Base-by-base conservation (phyloP, 2,329 filamentous ascomycete species). In the Chalara sp. region DNA sequence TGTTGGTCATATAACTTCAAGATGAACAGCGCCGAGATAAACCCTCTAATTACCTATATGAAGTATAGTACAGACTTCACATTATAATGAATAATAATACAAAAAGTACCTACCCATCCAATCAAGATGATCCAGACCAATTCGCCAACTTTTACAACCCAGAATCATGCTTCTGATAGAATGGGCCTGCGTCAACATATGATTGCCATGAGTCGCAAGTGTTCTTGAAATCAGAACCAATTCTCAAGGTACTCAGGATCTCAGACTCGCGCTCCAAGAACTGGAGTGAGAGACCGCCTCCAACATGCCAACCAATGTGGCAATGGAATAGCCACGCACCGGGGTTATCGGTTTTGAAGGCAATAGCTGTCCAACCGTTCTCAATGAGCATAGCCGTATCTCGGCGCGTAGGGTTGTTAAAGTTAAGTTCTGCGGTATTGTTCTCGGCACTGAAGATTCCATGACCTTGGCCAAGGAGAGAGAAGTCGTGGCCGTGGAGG, bases 391-490 rank as follows among this genome's bases (percentile, higher is more conserved):
- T 68, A 6, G 73, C 72, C 1, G 72, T 70, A 56, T 79, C 75
- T 30, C 76, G 69, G 4, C 76, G 70, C 29, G 71, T 67, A 0
- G 76, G 74, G 56, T 76, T 77, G 4, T 55, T 58, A 5, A 70
- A 61, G 52, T 73, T 73, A 46, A 32, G 61, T 48, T 47, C 32
- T 30, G 33, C 57, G 1, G 52, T 57, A 29, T 21, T 37, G 35
- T 37, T 37, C n/a, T 8, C 7, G 5, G 28, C 40, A 31, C 35
- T 30, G 31, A 32, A 52, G 13, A n/a, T 28, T 56, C 1, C 75
- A 77, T 0, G 61, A 50, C 0, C 77, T 76, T 49, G 76, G 59
- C 8, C 65, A 3, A 75, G 53, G 11, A 74, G 59, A 51, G 67
- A 68, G 60, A 74, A 74, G 49, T 74, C 67, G 55, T 75, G 72